Evolutionary conservation across 1,139 yeast species (phyloP).

Genomic region (Candida tropicalis): DNA sequence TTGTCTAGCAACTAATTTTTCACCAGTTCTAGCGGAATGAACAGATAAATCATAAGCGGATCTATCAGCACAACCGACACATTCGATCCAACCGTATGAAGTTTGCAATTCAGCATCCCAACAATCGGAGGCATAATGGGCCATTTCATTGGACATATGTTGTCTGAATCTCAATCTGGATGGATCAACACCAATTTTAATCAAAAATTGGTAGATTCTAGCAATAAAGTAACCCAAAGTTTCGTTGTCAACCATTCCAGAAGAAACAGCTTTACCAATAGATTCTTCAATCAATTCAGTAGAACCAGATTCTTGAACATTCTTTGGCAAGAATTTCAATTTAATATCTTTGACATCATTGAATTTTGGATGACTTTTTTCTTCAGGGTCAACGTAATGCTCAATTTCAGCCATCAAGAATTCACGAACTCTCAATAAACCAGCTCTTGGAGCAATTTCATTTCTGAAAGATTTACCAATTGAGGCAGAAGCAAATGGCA

Average conservation of each 20-base stretch:
- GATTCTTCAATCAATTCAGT: conserved; percentile 66
- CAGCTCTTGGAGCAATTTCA: conserved; percentile 98
- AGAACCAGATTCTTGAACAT: conserved; percentile 82
- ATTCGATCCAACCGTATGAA: conserved; percentile 98
- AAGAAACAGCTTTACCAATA: conserved; percentile 85
- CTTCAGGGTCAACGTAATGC: conserved; percentile 92
- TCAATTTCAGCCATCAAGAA: conserved; percentile 99
- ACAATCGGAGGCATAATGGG: conserved; percentile 98
- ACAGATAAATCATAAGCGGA: conserved; percentile 97
- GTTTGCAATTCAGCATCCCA: conserved; percentile 99
- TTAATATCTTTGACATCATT: conserved; percentile 71
- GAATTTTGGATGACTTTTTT: conserved; percentile 83
- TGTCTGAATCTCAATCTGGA: conserved; percentile 92
- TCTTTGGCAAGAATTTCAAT: conserved; percentile 81
- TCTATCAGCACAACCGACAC: conserved; percentile 99
- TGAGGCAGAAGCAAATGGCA: conserved; percentile 99
- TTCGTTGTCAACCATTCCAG: conserved; percentile 92
- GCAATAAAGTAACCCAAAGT: conserved; percentile 97
- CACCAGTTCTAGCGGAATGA: conserved; percentile 93
- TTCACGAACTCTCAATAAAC: conserved; percentile 96
- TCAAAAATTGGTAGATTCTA: conserved; percentile 82
- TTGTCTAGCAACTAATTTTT: conserved; percentile 92
- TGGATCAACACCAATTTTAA: conserved; percentile 88
- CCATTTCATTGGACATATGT: conserved; percentile 99
- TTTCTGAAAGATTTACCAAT: conserved; percentile 98